Conservation (phyloP, 176 grass and related monocot species). For the Ananas comosus region DNA sequence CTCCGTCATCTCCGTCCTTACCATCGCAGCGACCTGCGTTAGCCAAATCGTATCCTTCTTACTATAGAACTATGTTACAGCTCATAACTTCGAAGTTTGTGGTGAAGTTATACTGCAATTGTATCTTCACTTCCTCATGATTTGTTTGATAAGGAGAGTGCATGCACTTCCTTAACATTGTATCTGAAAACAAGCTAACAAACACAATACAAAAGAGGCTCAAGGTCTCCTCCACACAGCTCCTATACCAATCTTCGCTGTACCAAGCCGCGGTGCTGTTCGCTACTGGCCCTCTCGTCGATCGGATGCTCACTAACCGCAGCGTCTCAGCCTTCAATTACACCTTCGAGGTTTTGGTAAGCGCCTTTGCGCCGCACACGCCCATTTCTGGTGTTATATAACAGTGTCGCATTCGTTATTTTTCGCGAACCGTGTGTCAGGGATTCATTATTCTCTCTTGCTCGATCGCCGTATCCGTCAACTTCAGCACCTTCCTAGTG, state of each 20-base stretch:
- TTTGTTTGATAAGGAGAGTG: not conserved
- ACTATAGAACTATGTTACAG: not conserved
- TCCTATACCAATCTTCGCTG: conserved; percentile 75
- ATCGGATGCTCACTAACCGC: conserved; percentile 54
- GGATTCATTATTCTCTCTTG: conserved; percentile 70
- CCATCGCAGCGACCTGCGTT: conserved; percentile 73
- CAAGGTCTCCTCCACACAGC: conserved; percentile 88
- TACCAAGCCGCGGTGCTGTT: conserved; percentile 80
- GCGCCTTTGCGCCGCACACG: conserved; percentile 1
- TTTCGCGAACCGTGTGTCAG: conserved; percentile 15
- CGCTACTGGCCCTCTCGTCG: conserved; percentile 68
- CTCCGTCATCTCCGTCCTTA: conserved; percentile 50
- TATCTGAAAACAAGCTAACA: conserved; percentile 54
- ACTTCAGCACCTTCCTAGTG: conserved; percentile 96
- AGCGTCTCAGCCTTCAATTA: conserved; percentile 65
- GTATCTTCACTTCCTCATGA: not conserved
- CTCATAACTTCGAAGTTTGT: not conserved
- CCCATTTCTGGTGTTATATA: not conserved
- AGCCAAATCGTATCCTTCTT: conserved; percentile 48
- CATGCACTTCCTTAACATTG: conserved; percentile 25
- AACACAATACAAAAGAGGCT: conserved; percentile 88
- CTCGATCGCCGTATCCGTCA: conserved; percentile 66
- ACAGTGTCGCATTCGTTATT: too few relatives aligned
- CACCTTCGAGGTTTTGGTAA: conserved; percentile 58
- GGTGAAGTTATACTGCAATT: not conserved